These are phyloP conservation scores for Anthracocystis panici-leucophaei DNA, from an alignment of 1,284 basidiomycete species.

Conservation along the genomic window DNA sequence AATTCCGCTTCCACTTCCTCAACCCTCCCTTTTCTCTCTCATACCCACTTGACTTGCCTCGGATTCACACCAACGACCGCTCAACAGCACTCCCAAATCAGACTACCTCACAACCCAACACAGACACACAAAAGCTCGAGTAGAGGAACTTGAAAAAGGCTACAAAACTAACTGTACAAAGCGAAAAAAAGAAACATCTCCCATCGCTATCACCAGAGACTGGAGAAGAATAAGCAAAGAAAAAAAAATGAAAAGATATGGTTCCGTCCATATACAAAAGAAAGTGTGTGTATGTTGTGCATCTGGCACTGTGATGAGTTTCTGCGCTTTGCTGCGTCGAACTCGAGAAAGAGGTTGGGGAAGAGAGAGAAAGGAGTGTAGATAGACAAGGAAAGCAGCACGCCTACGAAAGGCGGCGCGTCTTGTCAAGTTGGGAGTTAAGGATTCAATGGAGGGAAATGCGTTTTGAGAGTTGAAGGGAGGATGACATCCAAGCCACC, in stretches of 20 bases:
- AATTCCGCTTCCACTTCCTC: too few relatives aligned
- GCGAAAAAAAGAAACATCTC: not conserved
- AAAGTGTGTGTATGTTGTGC: constrained; percentile 3
- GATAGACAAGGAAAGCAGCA: constrained; percentile 1
- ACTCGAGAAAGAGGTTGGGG: not conserved
- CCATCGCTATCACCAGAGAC: not conserved
- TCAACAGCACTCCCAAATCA: too few relatives aligned
- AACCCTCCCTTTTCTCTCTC: too few relatives aligned
- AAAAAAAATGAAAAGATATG: not conserved
- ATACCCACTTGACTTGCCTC: too few relatives aligned
- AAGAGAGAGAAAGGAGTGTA: constrained; percentile 11
- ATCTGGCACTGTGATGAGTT: not conserved
- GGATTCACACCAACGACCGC: too few relatives aligned
- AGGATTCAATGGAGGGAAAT: not conserved
- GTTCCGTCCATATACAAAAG: not conserved
- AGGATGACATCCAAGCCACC: not conserved
- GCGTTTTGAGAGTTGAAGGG: not conserved
- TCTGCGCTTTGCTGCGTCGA: not conserved
- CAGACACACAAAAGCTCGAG: too few relatives aligned
- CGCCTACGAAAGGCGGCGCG: not conserved
- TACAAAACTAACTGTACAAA: constrained; percentile 2
- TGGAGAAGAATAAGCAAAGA: not conserved
- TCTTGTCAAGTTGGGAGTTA: constrained; percentile 18
- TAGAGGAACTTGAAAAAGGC: not conserved
- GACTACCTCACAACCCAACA: too few relatives aligned